Conservation (phyloP, 805 yeast species). For the Wickerhamiella domercqiae region DNA sequence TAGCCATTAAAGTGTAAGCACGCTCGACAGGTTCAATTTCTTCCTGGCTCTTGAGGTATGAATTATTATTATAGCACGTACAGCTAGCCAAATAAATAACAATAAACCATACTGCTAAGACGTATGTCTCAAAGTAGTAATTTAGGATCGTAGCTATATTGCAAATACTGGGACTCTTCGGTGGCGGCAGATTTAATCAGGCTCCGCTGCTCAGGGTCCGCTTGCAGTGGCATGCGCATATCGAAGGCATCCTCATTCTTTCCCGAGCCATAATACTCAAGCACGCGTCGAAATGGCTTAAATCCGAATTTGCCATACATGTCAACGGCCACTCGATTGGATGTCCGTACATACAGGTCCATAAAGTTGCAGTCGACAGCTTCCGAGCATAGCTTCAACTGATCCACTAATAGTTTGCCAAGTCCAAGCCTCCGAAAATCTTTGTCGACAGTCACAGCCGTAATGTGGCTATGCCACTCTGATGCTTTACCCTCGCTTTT, state of each 20-base stretch:
- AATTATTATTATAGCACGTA: too few species aligned
- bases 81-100: too few species aligned
- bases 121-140: too few species aligned
- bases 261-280: constrained; percentile 63
- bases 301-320: constrained; percentile 81
- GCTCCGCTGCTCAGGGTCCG: neutral
- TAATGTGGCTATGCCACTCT: constrained; percentile 94
- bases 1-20: constrained; percentile 4
- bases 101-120: too few species aligned
- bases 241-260: constrained; percentile 68
- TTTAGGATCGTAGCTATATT: constrained; percentile 1
- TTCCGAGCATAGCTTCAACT: constrained; percentile 59
- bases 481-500: constrained; percentile 75
- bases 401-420: constrained; percentile 63
- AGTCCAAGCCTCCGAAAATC: constrained; percentile 73
- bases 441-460: constrained; percentile 84
- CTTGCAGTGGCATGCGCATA: constrained; percentile 26
- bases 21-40: too few species aligned
- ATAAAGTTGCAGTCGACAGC: constrained; percentile 73
- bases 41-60: too few species aligned
- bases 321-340: constrained; percentile 62
- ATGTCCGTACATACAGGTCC: constrained; percentile 83
- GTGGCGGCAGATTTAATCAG: neutral
- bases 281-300: constrained; percentile 68
- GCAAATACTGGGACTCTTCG: constrained; percentile 1